Conservation (phyloP, 176 grass and related monocot genomes). For the Chrysopogon serrulatus region DNA sequence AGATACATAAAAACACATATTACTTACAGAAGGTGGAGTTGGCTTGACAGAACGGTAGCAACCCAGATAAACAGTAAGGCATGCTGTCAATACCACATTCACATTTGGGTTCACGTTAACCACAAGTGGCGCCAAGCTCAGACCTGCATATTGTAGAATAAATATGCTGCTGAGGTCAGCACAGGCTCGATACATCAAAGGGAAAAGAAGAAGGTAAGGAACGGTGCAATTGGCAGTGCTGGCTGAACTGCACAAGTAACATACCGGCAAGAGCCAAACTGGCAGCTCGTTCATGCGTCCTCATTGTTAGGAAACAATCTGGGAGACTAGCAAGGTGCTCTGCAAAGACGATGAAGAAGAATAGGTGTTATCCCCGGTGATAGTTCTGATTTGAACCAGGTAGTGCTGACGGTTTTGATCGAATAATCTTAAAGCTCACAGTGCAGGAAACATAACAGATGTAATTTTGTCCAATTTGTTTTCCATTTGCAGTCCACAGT, state of each 20-base stretch:
- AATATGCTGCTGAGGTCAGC: background rate
- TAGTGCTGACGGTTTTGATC: background rate
- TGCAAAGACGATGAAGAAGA: background rate
- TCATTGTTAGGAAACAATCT: slow-evolving; percentile 36
- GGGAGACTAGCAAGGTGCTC: background rate
- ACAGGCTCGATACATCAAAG: background rate
- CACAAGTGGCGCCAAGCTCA: slow-evolving; percentile 80
- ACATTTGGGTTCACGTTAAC: slow-evolving; percentile 78
- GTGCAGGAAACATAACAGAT: background rate
- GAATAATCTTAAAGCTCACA: background rate
- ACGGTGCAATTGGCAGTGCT: background rate
- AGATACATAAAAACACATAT: background rate
- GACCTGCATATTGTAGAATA: slow-evolving; percentile 40
- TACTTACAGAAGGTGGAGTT: slow-evolving; percentile 71
- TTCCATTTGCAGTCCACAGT: background rate
- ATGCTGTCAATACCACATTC: slow-evolving; percentile 94
- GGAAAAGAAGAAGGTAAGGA: background rate
- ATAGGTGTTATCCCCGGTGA: background rate
- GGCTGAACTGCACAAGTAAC: background rate
- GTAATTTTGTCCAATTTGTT: background rate
- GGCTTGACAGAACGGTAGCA: slow-evolving; percentile 91
- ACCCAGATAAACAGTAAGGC: slow-evolving; percentile 92
- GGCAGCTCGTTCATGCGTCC: slow-evolving; percentile 51
- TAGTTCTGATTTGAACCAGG: background rate
- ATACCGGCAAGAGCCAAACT: slow-evolving; percentile 78